A percentile compares a stretch with the other conserved stretches of the same genome.
phyloP scores from a whole-genome alignment of 2,329 filamentous ascomycete species.

The Claviceps digitariae region DNA sequence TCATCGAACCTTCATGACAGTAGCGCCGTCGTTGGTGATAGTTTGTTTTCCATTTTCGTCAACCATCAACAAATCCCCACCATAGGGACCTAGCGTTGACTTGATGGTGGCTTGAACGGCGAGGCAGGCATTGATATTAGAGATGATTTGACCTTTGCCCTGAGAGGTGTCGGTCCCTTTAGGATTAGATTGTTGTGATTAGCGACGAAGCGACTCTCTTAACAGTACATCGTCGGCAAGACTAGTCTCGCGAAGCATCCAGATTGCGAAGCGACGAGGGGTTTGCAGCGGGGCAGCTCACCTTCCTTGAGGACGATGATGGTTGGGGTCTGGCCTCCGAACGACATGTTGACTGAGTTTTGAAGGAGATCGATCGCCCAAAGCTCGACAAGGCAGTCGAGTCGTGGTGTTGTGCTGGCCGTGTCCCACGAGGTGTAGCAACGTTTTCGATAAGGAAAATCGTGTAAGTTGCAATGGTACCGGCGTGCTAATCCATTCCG shows the following conservation, averaged over 20 bases:
- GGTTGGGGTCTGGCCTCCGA: conserved; percentile 92
- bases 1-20: conserved; percentile 79
- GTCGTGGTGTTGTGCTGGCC: neutral
- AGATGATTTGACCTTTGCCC: conserved; percentile 89
- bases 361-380: conserved; percentile 4
- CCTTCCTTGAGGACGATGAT: conserved; percentile 98
- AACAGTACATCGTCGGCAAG: neutral
- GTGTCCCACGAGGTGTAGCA: neutral
- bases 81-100: conserved; percentile 89
- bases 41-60: conserved; percentile 93
- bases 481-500: neutral
- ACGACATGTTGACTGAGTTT: conserved; percentile 55
- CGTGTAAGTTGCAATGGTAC: neutral
- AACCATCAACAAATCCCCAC: conserved; percentile 89
- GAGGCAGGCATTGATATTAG: conserved; percentile 96
- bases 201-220: conserved; percentile 1
- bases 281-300: conserved; percentile 32
- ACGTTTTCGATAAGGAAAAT: neutral
- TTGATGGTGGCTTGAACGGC: conserved; percentile 94
- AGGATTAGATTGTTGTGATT: neutral
- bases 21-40: conserved; percentile 97
- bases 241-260: neutral
- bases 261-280: conserved; percentile 8
- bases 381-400: conserved; percentile 6
- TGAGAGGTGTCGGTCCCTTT: conserved; percentile 93